These are phyloP conservation scores for Termitomyces sp. DNA, from an alignment of 768 basidiomycete species.

Conservation along the genomic window DNA sequence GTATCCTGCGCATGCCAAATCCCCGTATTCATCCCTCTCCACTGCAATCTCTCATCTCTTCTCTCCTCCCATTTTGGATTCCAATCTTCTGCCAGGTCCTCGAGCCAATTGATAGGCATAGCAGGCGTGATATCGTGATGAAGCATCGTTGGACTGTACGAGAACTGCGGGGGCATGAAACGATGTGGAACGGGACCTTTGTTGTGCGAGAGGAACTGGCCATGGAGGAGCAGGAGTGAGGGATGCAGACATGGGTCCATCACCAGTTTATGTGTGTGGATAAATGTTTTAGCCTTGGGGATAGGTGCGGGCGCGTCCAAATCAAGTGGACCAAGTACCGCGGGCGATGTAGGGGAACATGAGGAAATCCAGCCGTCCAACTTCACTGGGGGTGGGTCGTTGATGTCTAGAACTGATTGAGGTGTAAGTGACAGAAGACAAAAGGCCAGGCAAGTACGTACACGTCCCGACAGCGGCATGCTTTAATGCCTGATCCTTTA, in stretches of 20 bases:
- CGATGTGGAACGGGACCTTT: slow-evolving; percentile 41
- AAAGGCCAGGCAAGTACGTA: slow-evolving; percentile 18
- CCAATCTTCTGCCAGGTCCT: slow-evolving; percentile 33
- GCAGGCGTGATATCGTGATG: slow-evolving; percentile 52
- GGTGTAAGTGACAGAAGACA: not conserved
- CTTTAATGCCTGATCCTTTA: slow-evolving; percentile 28
- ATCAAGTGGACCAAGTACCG: slow-evolving; percentile 24
- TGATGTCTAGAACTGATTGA: not conserved
- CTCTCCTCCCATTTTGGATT: slow-evolving; percentile 60
- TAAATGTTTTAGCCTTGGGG: slow-evolving; percentile 35
- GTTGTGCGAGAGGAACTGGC: slow-evolving; percentile 48
- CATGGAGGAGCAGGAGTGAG: slow-evolving; percentile 37
- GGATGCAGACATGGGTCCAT: slow-evolving; percentile 50
- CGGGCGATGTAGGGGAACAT: slow-evolving; percentile 32
- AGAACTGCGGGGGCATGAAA: slow-evolving; percentile 48
- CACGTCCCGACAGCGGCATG: slow-evolving; percentile 36
- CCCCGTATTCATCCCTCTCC: slow-evolving; percentile 76
- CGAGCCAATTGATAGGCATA: slow-evolving; percentile 43
- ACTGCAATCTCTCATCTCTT: slow-evolving; percentile 52
- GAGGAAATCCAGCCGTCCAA: slow-evolving; percentile 35
- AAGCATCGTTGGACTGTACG: slow-evolving; percentile 41
- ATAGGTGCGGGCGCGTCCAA: slow-evolving; percentile 21
- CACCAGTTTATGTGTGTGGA: slow-evolving; percentile 39
- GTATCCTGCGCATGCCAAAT: slow-evolving; percentile 39
- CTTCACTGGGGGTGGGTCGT: slow-evolving; percentile 25